Evolutionary conservation across 2,329 filamentous ascomycete species (phyloP), one percentile per base, ranked within the genome.

Genomic region (Neofusicoccum ribis): DNA sequence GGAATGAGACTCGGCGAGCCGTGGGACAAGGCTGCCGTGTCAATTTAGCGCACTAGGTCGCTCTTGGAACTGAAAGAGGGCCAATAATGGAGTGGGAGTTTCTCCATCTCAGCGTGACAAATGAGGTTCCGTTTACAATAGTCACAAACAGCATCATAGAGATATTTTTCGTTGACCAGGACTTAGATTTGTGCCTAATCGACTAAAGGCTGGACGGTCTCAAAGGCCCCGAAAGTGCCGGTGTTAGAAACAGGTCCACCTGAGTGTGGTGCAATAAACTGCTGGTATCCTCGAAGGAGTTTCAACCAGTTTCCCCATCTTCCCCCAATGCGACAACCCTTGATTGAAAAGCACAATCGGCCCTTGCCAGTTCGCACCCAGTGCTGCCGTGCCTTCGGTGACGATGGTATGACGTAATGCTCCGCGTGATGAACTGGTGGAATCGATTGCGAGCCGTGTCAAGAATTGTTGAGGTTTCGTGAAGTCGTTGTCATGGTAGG

Each of bases 401-500:
- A 43, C 56, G 63, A 61, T 17, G 37, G 56, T 43, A 65, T 65
- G 63, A 65, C 63, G 63, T 61, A 65, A 65, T 61, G 46, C 44
- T 47, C 44, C 43, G 54, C 34, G 47, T 31, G 54, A 41, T 23
- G 63, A 61, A 44, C 41, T 58, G 37, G 37, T 54, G n/a, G 36
- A 37, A 37, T 52, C 46, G 46, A 46, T 31, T 36, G 49, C 61
- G 49, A 47, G 41, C 51, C 49, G 51, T 15, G 7, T 64, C 51
- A 54, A 47, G 50, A 23, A 43, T 56, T 39, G 61, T 12, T 23
- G 52, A 23, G n/a, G 37, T 49, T 47, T 51, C 50, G 61, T 56
- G 12, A 47, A 43, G 50, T 36, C 46, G 61, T 65, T 39, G 39
- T 66, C 58, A 68, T 72, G 69, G 69, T 70, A 70, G 66, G 72